Conservation (phyloP, 768 basidiomycete species). For the Mycena sanguinolenta region DNA sequence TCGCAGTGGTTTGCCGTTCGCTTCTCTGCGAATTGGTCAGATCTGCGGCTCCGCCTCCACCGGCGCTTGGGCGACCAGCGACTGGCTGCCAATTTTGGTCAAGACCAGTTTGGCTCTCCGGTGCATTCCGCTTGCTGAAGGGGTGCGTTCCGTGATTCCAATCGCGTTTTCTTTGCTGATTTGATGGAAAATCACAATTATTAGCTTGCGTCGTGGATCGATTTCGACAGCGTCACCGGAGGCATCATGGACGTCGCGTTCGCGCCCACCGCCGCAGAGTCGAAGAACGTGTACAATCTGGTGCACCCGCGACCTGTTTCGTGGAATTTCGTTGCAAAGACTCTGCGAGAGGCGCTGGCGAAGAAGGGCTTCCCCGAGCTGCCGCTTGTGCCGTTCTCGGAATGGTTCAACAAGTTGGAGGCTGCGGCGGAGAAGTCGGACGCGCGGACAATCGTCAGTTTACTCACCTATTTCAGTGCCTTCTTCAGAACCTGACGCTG, state of each 20-base stretch:
- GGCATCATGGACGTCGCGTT: too few relatives aligned
- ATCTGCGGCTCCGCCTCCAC: slow-evolving; percentile 48
- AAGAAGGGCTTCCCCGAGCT: too few relatives aligned
- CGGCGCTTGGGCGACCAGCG: slow-evolving; percentile 52
- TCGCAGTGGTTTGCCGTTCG: too few relatives aligned
- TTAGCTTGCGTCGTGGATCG: too few relatives aligned
- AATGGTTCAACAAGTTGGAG: too few relatives aligned
- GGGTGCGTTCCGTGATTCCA: slow-evolving; percentile 37
- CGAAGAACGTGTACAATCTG: slow-evolving; percentile 22
- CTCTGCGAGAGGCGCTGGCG: slow-evolving; percentile 28
- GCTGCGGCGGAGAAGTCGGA: too few relatives aligned
- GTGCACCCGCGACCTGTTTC: slow-evolving; percentile 51
- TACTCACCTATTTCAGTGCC: background rate
- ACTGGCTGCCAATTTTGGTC: slow-evolving; percentile 54
- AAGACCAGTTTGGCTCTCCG: slow-evolving; percentile 48
- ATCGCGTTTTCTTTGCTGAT: too few relatives aligned
- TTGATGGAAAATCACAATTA: too few relatives aligned
- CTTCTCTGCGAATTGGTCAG: slow-evolving; percentile 34
- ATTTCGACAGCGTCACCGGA: too few relatives aligned
- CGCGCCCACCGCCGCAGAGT: too few relatives aligned
- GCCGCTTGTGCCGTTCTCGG: too few relatives aligned
- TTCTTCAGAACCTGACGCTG: background rate
- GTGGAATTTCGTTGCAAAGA: slow-evolving; percentile 44
- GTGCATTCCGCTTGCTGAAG: slow-evolving; percentile 42
- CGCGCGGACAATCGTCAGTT: too few relatives aligned